A percentile compares a stretch with the other conserved stretches of the same genome.
phyloP scores from a whole-genome alignment of 2,329 filamentous ascomycete genomes.

The Fusarium brevicatenulatum region DNA sequence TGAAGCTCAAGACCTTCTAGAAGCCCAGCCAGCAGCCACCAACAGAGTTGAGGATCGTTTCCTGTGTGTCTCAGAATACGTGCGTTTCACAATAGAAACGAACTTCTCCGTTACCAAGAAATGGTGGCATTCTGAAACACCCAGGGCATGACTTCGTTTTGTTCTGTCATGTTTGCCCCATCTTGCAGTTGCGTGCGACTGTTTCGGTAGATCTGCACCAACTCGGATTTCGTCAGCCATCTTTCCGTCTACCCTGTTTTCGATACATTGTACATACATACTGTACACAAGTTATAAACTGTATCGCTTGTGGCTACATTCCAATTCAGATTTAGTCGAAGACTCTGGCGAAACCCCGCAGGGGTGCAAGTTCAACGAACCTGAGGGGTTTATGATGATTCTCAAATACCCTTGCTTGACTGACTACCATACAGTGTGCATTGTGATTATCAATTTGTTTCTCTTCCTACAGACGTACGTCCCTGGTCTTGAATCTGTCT shows the following conservation, averaged over 20 bases:
- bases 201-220: not conserved
- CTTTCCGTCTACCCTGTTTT: conserved; percentile 5
- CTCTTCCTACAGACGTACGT: not conserved
- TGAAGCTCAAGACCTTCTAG: not conserved
- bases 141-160: not conserved
- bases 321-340: conserved; percentile 1
- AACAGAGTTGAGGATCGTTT: conserved; percentile 8
- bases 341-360: conserved; percentile 21
- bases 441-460: not conserved
- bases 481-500: not conserved
- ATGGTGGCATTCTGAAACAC: conserved; percentile 13
- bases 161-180: conserved; percentile 14
- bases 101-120: conserved; percentile 27
- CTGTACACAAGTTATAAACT: conserved; percentile 11
- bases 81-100: conserved; percentile 41
- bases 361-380: conserved; percentile 38
- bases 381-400: conserved; percentile 35
- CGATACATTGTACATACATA: conserved; percentile 4
- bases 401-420: not conserved
- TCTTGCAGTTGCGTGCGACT: not conserved
- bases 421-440: not conserved
- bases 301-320: conserved; percentile 23
- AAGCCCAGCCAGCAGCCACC: not conserved
- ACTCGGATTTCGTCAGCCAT: not conserved
- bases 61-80: conserved; percentile 28